These are phyloP conservation scores for Cinnamomum micranthum DNA, from an alignment of 164 flowering plant species.

Conservation along the genomic window DNA sequence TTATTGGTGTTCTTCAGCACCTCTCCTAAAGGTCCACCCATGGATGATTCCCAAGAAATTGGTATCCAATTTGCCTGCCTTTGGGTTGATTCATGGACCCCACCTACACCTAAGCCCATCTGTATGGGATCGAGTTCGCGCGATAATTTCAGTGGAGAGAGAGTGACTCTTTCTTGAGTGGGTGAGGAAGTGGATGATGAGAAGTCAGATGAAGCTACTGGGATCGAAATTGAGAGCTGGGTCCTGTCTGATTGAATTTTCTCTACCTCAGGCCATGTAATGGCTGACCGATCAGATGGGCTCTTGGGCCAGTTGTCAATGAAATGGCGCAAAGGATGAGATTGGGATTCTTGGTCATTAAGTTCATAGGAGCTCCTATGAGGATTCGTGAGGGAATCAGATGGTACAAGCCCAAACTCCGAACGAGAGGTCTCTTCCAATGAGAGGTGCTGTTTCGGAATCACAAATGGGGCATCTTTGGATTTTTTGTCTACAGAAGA, in stretches of 20 bases:
- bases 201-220: constrained; percentile 49
- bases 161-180: constrained; percentile 39
- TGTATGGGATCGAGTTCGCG: constrained; percentile 50
- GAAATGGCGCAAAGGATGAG: constrained; percentile 51
- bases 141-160: constrained; percentile 53
- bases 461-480: constrained; percentile 32
- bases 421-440: constrained; percentile 35
- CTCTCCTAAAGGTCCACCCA: constrained; percentile 94
- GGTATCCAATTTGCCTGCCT: constrained; percentile 60
- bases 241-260: constrained; percentile 57
- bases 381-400: constrained; percentile 51
- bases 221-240: constrained; percentile 75
- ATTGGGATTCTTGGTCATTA: constrained; percentile 30
- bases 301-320: constrained; percentile 69
- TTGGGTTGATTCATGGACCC: constrained; percentile 27
- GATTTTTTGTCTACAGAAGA: constrained; percentile 31
- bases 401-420: constrained; percentile 51
- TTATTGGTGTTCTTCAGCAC: constrained; percentile 49
- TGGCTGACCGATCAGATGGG: constrained; percentile 33
- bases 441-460: constrained; percentile 42
- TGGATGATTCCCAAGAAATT: constrained; percentile 58
- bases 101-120: constrained; percentile 62
- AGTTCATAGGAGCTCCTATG: constrained; percentile 28
- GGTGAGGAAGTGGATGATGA: constrained; percentile 55
- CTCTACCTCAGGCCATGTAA: constrained; percentile 52